phyloP scores from a whole-genome alignment of 768 basidiomycete species.

The Leucosporidium yakuticum region DNA sequence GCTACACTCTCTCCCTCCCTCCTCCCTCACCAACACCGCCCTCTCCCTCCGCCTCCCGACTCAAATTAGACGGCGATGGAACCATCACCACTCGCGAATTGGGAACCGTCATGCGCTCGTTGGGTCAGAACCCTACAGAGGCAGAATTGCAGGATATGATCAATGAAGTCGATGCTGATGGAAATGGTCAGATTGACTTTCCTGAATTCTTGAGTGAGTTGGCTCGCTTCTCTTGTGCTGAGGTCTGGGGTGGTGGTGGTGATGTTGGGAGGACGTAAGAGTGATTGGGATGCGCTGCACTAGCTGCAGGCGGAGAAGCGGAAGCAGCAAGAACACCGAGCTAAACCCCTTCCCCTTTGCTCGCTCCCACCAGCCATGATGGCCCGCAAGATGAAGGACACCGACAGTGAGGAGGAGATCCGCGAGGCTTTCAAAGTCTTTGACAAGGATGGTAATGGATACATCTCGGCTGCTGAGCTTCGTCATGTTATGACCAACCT shows the following conservation, averaged over 20 bases:
- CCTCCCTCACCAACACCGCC: background rate
- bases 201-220: slow-evolving; percentile 66
- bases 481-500: slow-evolving; percentile 87
- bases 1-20: background rate
- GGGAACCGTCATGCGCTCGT: slow-evolving; percentile 86
- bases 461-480: slow-evolving; percentile 75
- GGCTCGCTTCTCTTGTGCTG: background rate
- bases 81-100: slow-evolving; percentile 82
- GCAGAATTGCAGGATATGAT: slow-evolving; percentile 91
- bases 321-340: too few species aligned
- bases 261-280: background rate
- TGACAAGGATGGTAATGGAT: slow-evolving; percentile 84
- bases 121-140: slow-evolving; percentile 88
- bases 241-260: background rate
- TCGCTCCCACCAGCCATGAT: slow-evolving; percentile 41
- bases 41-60: background rate
- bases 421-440: slow-evolving; percentile 95
- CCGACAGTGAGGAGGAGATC: slow-evolving; percentile 89
- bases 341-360: too few species aligned
- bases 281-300: background rate
- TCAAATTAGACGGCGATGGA: slow-evolving; percentile 72
- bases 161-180: slow-evolving; percentile 86
- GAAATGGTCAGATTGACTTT: slow-evolving; percentile 80
- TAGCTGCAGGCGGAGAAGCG: too few species aligned
- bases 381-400: slow-evolving; percentile 75